Base-by-base conservation (phyloP, 2,329 filamentous ascomycete genomes). In the Xylaria sp. region DNA sequence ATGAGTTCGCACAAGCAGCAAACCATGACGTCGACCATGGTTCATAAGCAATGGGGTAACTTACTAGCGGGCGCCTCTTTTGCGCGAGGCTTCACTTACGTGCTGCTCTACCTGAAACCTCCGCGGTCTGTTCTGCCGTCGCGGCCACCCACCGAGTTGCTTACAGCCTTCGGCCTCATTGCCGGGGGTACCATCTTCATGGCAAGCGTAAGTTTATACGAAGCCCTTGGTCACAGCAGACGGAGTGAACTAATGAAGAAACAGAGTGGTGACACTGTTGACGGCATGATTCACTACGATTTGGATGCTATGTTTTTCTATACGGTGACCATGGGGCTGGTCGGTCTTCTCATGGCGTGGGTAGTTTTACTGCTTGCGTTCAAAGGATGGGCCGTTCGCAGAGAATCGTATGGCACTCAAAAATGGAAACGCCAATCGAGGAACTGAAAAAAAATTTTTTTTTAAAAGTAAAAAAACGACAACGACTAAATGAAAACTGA, bases 221-320 rank as follows among this genome's bases (percentile, higher is more conserved):
- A n/a, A n/a, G n/a, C n/a, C n/a, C n/a, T n/a, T n/a, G n/a, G n/a
- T n/a, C n/a, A n/a, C n/a, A n/a, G n/a, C n/a, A n/a, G n/a, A n/a
- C n/a, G n/a, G n/a, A n/a, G n/a, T n/a, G n/a, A n/a, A n/a, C 66
- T 65, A 61, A 68, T 35, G 11, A 27, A 21, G 17, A n/a, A 48
- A 48, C 63, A 90, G 87, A 90, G 90, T 64, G 85, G 86, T 58
- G 92, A 96, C 72, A 90, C 90, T 0, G 85, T 97, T 25, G 75
- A 82, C 9, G 86, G 87, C n/a, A 91, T 97, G 80, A 88, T 93
- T 62, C 83, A 85, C 58, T 89, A 93, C 72, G 77, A 88, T 3
- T 79, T 97, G 15, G 91, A 97, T 72, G 91, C 91, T 65, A 97
- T 97, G 93, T 95, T 97, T 76, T 86, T 92, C 63, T 96, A 97